Evolutionary conservation across 805 yeast genomes (phyloP), one percentile per base, ranked within the genome.

Genomic region (Metschnikowia anglica): DNA sequence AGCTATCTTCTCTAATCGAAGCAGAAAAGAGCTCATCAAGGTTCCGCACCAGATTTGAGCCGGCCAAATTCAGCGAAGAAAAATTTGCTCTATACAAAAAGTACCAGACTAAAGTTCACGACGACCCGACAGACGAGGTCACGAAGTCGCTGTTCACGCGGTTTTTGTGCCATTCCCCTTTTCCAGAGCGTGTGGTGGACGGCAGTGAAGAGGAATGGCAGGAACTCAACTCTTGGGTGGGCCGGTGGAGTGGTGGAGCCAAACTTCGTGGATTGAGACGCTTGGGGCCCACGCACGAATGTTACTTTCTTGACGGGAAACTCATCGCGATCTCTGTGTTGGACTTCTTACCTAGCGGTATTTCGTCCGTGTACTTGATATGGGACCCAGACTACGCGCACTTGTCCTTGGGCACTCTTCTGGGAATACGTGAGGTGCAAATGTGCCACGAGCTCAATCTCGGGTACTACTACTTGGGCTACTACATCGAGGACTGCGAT

Each of bases 341-440:
- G 23, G 97, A 89, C 61, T 65, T 89, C 16, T 61, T 90, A 25
- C 95, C 96, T 0, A 61, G 77, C 19, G 84, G 87, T 0, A 60
- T 90, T 0, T 88, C 96, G 0, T 81, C 95, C 0, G 90, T 90
- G 1, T 89, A 90, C 59, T 85, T 90, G 58, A 79, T 89, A 10
- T 88, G 93, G 86, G 90, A 88, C 57, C 93, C 95, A 0, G 90
- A 81, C 41, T 83, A 72, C 56, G 80, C 82, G 4, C 72, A 77
- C 39, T 65, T 81, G 51, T 83, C 87, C 0, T 60, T 89, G 23
- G 97, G 97, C 0, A 87, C 87, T 19, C 59, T 89, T 2, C 81
- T 89, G 47, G 91, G 87, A 0, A 55, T 88, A 20, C 63, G 85
- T 29, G 97, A 89, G 55, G 64, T 87, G 28, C 70, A 77, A 1